These are phyloP conservation scores for Russula sp. DNA, from an alignment of 768 basidiomycete species.

Conservation along the genomic window DNA sequence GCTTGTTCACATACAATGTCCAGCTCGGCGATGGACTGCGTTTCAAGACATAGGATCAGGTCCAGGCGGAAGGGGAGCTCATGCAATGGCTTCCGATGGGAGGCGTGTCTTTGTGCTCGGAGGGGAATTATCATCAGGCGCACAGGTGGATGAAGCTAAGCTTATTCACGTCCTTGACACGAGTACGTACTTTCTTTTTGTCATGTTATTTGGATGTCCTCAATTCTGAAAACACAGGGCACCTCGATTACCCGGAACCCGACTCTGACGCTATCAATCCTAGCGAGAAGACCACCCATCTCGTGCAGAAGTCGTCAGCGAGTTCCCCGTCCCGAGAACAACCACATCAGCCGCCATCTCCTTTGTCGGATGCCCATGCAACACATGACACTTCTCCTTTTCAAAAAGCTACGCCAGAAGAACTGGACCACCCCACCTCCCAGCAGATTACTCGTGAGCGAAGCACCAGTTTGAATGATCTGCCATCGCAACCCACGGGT, in stretches of 20 bases:
- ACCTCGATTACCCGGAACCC: slow-evolving; percentile 79
- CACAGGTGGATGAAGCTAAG: slow-evolving; percentile 72
- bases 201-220: not conserved
- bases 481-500: slow-evolving; percentile 38
- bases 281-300: slow-evolving; percentile 32
- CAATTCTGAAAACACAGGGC: slow-evolving; percentile 59
- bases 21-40: slow-evolving; percentile 99
- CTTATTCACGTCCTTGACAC: slow-evolving; percentile 91
- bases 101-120: slow-evolving; percentile 89
- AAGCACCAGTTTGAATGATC: slow-evolving; percentile 41
- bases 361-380: no score
- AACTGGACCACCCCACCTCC: slow-evolving; percentile 27
- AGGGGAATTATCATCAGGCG: slow-evolving; percentile 79
- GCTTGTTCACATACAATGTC: slow-evolving; percentile 7
- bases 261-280: slow-evolving; percentile 51
- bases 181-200: slow-evolving; percentile 51
- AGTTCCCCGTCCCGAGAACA: not conserved
- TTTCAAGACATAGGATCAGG: slow-evolving; percentile 99
- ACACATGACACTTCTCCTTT: slow-evolving; percentile 23
- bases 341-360: not conserved
- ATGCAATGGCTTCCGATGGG: slow-evolving; percentile 95
- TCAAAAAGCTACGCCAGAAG: slow-evolving; percentile 32
- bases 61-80: slow-evolving; percentile 87
- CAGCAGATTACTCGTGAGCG: not conserved
- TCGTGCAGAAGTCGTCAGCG: slow-evolving; percentile 50